Conservation (phyloP, 495 filamentous ascomycete species). For the Penicillium argentinense region DNA sequence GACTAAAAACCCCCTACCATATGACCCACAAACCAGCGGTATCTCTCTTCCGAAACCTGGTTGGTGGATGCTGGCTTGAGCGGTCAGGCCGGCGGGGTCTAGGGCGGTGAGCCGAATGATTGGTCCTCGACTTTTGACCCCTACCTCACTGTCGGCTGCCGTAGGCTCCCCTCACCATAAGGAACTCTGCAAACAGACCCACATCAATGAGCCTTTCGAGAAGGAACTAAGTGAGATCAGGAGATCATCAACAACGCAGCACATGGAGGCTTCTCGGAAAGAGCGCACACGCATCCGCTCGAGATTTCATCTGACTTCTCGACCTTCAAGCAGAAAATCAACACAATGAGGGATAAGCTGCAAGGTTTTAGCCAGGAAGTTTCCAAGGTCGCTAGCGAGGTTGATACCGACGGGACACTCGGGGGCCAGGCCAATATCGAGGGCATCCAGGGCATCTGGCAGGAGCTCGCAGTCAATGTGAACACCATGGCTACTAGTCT, state of each 20-base stretch:
- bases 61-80: too few relatives aligned
- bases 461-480: conserved; percentile 87
- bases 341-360: conserved; percentile 94
- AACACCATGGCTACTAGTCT: conserved; percentile 90
- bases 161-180: conserved; percentile 65
- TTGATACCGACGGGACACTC: conserved; percentile 88
- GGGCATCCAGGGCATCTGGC: conserved; percentile 89
- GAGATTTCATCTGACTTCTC: conserved; percentile 94
- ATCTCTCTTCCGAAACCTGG: too few relatives aligned
- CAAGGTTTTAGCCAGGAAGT: conserved; percentile 91
- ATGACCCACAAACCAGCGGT: too few relatives aligned
- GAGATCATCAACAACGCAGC: conserved; percentile 88
- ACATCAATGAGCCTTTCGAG: conserved; percentile 91
- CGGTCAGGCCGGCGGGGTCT: too few relatives aligned
- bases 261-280: conserved; percentile 85
- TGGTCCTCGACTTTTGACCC: too few relatives aligned
- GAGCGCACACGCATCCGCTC: conserved; percentile 81
- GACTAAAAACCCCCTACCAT: too few relatives aligned
- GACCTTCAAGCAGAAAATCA: conserved; percentile 84
- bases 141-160: too few relatives aligned
- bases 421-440: conserved; percentile 86
- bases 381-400: conserved; percentile 83
- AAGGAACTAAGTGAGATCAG: conserved; percentile 90
- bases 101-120: too few relatives aligned
- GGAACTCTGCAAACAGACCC: conserved; percentile 84